Evolutionary conservation across 352 stramenopile genomes (phyloP), one percentile per base, ranked within the genome.

Genomic region (Phytophthora brassicae): DNA sequence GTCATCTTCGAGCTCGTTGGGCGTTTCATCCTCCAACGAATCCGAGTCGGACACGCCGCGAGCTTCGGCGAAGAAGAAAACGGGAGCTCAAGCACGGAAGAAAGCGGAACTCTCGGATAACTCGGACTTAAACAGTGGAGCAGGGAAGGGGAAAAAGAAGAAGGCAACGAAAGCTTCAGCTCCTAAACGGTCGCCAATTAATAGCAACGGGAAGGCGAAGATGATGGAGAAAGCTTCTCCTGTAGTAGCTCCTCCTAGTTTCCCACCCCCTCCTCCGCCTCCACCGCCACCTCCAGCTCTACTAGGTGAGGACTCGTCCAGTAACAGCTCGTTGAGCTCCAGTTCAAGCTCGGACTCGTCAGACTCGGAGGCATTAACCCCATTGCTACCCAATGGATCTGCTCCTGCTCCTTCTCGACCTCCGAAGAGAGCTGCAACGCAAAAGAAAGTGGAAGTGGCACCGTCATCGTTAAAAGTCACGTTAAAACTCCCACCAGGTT

Each of bases 261-360:
- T 68, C 13, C 68, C 77, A 9, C 67, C 65, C 8, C 74, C 68
- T 29, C 64, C 65, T 1, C 65, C 70, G 16, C 63, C 70, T n/a
- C 63, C 71, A 13, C 42, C 68, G 11, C 77, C 75, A n/a, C 66
- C 72, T 39, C 66, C 74, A 17, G 47, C 52, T n/a, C 52, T 59
- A 16, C 59, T 66, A 26, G 49, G 46, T 42, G 46, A 59, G 4
- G 61, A 72, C 22, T 76, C 63, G 17, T 84, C 72, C 28, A 86
- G 77, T 64, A 83, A 76, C 50, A 79, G 70, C 36, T 84, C 73
- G 14, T 66, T 70, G 31, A 79, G 75, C 59, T 74, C 79, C 54
- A 87, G 73, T 48, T 81, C 65, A 17, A 84, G 75, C 61, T 87
- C 73, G n/a, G 70, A 77, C 23, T 85, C 75, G 23, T 84, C 75